Base-by-base conservation (phyloP, 2,329 filamentous ascomycete species). In the Thielaviopsis cerberus region DNA sequence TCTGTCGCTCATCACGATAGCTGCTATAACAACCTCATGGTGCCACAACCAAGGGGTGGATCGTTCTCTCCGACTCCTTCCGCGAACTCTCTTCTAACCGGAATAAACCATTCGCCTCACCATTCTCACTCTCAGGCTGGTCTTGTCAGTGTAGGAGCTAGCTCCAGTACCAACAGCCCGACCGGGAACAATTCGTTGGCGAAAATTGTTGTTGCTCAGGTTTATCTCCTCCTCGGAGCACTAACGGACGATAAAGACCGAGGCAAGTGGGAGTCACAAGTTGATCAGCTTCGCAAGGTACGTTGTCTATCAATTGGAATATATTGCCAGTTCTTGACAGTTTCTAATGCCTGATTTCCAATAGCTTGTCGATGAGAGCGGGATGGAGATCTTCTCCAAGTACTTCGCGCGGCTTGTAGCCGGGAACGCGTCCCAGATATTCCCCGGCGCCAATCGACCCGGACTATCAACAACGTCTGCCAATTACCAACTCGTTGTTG, bases 341-440 rank as follows among this genome's bases (percentile, higher is more conserved):
- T 17, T 53, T 54, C 63, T 66, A 51, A 66, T 58, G 10, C 10
- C 11, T 48, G 17, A 4, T 5, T 20, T 37, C 54, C 37, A 62
- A n/a, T 63, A 95, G 87, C 83, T 97, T 70, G 85, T 97, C 74
- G 85, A 95, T 81, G 90, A 91, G 67, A 85, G 94, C 89, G 90
- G 90, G 69, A 98, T 98, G 91, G 94, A 98, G 78, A 89, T 96
- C 69, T 96, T 90, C 70, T 83, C 88, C 61, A 94, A 90, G 76
- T 96, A 92, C 72, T 94, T 98, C 72, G 84, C 88, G 71, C 88
- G 91, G 72, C 78, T 97, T 69, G 81, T 98, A 68, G 86, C 85
- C 71, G 84, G 85, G 73, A 96, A 96, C 81, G 88, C 90, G 66
- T 76, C 84, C 63, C 85, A 92, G 67, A 92, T 98, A 69, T 97